Conservation (phyloP, 306 rosid genomes). For the Sophora flavescens region DNA sequence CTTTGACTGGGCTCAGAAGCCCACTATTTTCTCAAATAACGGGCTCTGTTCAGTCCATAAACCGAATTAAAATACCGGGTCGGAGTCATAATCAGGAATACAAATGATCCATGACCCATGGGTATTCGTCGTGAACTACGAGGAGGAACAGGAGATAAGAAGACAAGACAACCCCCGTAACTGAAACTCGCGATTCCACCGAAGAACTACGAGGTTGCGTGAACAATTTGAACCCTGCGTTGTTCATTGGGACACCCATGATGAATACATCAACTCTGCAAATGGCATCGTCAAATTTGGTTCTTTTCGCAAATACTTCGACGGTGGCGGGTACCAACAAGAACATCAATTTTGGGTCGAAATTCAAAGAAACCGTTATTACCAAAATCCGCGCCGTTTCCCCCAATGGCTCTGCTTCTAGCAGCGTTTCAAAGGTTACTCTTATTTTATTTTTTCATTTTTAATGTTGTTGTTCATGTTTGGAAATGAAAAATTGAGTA, state of each 20-base stretch:
- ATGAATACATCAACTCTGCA: constrained; percentile 60
- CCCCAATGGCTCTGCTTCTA: constrained; percentile 61
- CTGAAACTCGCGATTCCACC: constrained; percentile 46
- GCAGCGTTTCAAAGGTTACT: constrained; percentile 62
- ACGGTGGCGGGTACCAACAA: constrained; percentile 21
- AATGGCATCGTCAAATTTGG: constrained; percentile 52
- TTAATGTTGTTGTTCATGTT: not conserved
- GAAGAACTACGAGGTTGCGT: constrained; percentile 26
- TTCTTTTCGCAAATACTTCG: constrained; percentile 45
- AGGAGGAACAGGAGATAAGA: not conserved
- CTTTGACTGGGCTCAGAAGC: not conserved
- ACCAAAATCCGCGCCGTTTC: constrained; percentile 51
- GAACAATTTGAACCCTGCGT: constrained; percentile 21
- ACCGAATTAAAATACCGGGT: not conserved
- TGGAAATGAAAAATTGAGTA: not conserved
- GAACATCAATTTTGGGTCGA: constrained; percentile 35
- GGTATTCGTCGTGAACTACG: constrained; percentile 41
- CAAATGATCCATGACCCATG: constrained; percentile 5
- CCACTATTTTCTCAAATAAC: not conserved
- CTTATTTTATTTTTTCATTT: not conserved
- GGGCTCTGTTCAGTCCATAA: not conserved
- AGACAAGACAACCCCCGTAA: not conserved
- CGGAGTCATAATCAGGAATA: not conserved
- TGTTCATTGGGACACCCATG: constrained; percentile 42
- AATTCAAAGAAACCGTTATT: constrained; percentile 37